These are phyloP conservation scores for Sanguinoderma infundibulare DNA, from an alignment of 1,284 basidiomycete species.

Conservation along the genomic window DNA sequence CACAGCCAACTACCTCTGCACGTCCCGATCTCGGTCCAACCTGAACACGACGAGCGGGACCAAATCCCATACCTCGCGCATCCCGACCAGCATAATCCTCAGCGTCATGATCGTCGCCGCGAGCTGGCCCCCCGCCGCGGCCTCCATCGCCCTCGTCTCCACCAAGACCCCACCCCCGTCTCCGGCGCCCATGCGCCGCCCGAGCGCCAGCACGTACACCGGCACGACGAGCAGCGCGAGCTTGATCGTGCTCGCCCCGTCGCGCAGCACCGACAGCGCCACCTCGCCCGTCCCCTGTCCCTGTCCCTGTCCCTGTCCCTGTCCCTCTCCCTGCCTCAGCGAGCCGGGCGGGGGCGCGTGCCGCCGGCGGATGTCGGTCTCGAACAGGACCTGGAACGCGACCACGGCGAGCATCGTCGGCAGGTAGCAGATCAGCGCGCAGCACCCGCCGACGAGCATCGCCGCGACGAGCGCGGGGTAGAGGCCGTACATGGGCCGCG, in stretches of 20 bases:
- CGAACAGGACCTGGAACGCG: constrained; percentile 16
- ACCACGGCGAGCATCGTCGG: constrained; percentile 22
- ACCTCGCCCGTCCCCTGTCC: not conserved
- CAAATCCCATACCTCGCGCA: constrained; percentile 23
- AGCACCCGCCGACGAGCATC: constrained; percentile 22
- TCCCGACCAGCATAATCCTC: constrained; percentile 15
- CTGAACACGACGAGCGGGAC: constrained; percentile 22
- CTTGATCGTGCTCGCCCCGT: constrained; percentile 23
- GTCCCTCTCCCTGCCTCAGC: not conserved
- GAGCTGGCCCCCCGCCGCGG: constrained; percentile 24
- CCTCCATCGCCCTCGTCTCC: constrained; percentile 17
- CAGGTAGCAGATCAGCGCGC: constrained; percentile 21
- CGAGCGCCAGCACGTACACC: constrained; percentile 18
- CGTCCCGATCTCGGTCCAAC: constrained; percentile 12
- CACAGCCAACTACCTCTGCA: not conserved
- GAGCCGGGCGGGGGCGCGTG: constrained; percentile 7
- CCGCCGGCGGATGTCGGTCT: constrained; percentile 19
- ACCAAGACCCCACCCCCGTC: not conserved
- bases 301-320: not conserved
- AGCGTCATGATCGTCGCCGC: constrained; percentile 23
- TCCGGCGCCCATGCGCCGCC: constrained; percentile 7
- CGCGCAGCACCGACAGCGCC: constrained; percentile 16
- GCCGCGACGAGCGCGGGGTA: constrained; percentile 23
- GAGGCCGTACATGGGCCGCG: constrained; percentile 15
- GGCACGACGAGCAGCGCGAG: constrained; percentile 22